A percentile compares a stretch with the other conserved stretches of the same genome.
Evolutionary conservation across 164 flowering plant genomes (phyloP).

Genomic region (Sextonia rubra): DNA sequence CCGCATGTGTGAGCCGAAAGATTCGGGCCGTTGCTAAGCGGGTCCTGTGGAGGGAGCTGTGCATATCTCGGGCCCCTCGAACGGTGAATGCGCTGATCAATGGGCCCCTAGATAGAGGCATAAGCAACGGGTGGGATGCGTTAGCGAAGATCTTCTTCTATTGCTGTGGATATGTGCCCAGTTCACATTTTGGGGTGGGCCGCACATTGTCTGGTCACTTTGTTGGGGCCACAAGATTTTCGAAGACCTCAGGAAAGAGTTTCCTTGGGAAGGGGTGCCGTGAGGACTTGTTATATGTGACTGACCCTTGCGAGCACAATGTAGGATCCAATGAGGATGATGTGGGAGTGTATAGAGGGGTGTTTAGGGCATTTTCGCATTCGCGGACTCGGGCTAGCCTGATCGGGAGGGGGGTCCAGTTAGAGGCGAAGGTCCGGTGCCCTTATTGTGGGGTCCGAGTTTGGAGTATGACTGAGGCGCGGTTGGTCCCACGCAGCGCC

Average conservation of each 20-base stretch:
- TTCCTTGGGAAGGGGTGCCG: slow-evolving; percentile 49
- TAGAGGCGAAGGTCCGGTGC: slow-evolving; percentile 54
- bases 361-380: slow-evolving; percentile 51
- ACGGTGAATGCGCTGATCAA: slow-evolving; percentile 36
- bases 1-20: slow-evolving; percentile 57
- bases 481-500: slow-evolving; percentile 66
- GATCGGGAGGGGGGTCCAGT: slow-evolving; percentile 40
- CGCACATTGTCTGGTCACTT: slow-evolving; percentile 52
- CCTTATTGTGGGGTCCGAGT: slow-evolving; percentile 79
- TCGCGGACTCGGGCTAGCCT: slow-evolving; percentile 57
- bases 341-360: slow-evolving; percentile 73
- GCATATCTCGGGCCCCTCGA: slow-evolving; percentile 58
- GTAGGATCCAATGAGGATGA: slow-evolving; percentile 38
- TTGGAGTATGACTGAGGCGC: slow-evolving; percentile 86
- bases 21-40: slow-evolving; percentile 64
- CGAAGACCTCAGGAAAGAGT: slow-evolving; percentile 86
- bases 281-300: slow-evolving; percentile 60
- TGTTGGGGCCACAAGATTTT: slow-evolving; percentile 51
- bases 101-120: slow-evolving; percentile 30
- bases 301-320: slow-evolving; percentile 85
- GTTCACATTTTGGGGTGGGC: slow-evolving; percentile 34
- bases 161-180: slow-evolving; percentile 66
- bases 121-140: slow-evolving; percentile 67
- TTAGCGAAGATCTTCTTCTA: slow-evolving; percentile 71
- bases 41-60: slow-evolving; percentile 63